These are phyloP conservation scores for Lactuca saligna DNA, from an alignment of 129 eudicot genomes.

Conservation along the genomic window DNA sequence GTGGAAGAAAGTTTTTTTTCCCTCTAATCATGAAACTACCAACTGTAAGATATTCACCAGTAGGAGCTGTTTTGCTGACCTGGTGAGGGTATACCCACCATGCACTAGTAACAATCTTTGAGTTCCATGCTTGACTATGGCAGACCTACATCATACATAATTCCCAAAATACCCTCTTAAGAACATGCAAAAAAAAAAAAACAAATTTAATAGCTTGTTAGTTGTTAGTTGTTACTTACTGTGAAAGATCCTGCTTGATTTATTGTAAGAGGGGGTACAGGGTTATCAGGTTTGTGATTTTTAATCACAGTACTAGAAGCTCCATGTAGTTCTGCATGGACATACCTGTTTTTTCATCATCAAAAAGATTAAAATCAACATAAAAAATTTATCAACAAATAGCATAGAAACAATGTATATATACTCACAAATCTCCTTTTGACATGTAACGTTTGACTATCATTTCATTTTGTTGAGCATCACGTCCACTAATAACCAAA, in stretches of 20 bases:
- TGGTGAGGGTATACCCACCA: constrained; percentile 99
- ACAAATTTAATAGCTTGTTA: not conserved
- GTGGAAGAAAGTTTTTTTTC: constrained; percentile 92
- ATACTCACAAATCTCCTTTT: constrained; percentile 90
- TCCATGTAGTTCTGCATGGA: constrained; percentile 98
- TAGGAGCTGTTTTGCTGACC: constrained; percentile 97
- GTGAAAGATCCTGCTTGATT: constrained; percentile 99
- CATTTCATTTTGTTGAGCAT: constrained; percentile 99
- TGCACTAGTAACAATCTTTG: constrained; percentile 97
- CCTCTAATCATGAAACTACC: constrained; percentile 99
- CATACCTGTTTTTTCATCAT: constrained; percentile 57
- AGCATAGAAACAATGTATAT: constrained; percentile 18
- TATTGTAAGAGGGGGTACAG: constrained; percentile 92
- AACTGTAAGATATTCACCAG: constrained; percentile 95
- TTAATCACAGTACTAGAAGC: constrained; percentile 97
- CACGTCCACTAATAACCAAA: constrained; percentile 92
- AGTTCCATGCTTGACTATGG: constrained; percentile 99
- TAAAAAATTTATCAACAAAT: constrained; percentile 1
- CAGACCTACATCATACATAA: constrained; percentile 56
- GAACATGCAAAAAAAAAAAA: not conserved
- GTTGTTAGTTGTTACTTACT: constrained; percentile 39
- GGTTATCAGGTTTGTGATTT: constrained; percentile 89
- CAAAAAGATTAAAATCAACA: constrained; percentile 15
- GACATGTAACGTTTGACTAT: constrained; percentile 98
- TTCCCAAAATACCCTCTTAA: no score